These are phyloP conservation scores for Pulveroboletus frians DNA, from an alignment of 768 basidiomycete genomes.

Conservation along the genomic window DNA sequence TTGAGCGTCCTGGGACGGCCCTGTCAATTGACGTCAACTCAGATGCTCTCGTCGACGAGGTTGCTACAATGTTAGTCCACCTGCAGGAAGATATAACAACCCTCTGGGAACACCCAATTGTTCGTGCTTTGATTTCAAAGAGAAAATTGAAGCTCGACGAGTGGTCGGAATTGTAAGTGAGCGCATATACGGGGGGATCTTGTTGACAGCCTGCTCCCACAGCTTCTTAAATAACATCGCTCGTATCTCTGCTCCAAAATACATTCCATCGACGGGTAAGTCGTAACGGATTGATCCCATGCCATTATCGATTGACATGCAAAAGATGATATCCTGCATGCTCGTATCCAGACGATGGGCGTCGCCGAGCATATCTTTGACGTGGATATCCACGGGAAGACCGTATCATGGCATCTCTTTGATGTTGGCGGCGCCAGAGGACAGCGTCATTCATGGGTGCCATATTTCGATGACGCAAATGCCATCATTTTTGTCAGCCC, in stretches of 20 bases:
- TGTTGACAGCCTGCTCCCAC: constrained; percentile 2
- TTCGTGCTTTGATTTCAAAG: constrained; percentile 61
- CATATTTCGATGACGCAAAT: constrained; percentile 59
- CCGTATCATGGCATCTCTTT: constrained; percentile 68
- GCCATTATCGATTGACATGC: constrained; percentile 25
- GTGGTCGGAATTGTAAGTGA: constrained; percentile 81
- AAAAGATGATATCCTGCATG: constrained; percentile 79
- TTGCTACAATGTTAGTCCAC: constrained; percentile 53
- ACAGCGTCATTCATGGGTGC: constrained; percentile 75
- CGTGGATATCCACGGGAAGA: constrained; percentile 72
- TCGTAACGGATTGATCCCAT: constrained; percentile 14
- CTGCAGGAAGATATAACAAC: constrained; percentile 61
- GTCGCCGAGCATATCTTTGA: constrained; percentile 82
- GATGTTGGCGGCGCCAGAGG: constrained; percentile 71
- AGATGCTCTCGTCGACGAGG: constrained; percentile 56
- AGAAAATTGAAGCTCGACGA: constrained; percentile 76
- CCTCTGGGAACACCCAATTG: constrained; percentile 69
- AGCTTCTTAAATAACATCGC: constrained; percentile 74
- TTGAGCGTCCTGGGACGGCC: constrained; percentile 26
- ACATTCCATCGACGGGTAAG: constrained; percentile 71
- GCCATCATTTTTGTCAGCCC: constrained; percentile 80
- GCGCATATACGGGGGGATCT: constrained; percentile 21
- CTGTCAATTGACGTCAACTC: constrained; percentile 33
- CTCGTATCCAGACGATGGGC: constrained; percentile 89
- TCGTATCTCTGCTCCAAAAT: constrained; percentile 64